Evolutionary conservation across 2,329 filamentous ascomycete genomes (phyloP), one percentile per base, ranked within the genome.

Genomic region (Cladophialophora carrionii): DNA sequence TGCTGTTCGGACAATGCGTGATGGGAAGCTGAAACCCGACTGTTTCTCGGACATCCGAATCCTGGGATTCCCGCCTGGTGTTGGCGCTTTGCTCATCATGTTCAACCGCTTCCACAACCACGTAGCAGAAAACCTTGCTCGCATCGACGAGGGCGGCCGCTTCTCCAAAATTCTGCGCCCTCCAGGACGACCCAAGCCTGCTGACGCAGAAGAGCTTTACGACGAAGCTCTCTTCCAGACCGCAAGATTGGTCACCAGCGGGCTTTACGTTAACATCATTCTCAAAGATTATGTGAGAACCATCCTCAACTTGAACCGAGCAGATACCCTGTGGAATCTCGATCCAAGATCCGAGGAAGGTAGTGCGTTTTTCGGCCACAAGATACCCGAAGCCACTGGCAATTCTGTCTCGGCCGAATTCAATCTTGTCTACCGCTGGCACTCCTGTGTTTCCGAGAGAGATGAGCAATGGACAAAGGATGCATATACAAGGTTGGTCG

Each of bases 81-180:
- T 90, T n/a, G 86, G 86, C 51, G 84, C 85, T 10, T 77, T 90
- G 69, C 75, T 91, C 43, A 85, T 91, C 69, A 84, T 90, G 78
- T 91, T 89, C 80, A 86, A 81, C 68, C 82, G 84, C 4, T 90
- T 89, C 75, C 89, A 91, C 77, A 91, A 91, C 73, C 86, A 89
- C 62, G 84, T 87, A 3, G 87, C 83, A 1, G 83, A 86, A 53
- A 83, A 88, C 41, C 74, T 91, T 57, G 83, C 85, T 4, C 77
- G 79, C 31, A 90, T 91, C 75, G 90, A 91, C 68, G 88, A 91
- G 73, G 81, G 83, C 49, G 85, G 83, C 1, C 84, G 87, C 14
- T 91, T 56, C 79, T 81, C 6, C 68, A 64, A 43, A 12, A 66
- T 68, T 29, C 66, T 62, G 26, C 34, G 61, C 29, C 65, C 67